A percentile compares a stretch with the other conserved stretches of the same genome.
These are phyloP conservation scores for Coniella lustricola DNA, from an alignment of 2,329 filamentous ascomycete species.

Conservation along the genomic window DNA sequence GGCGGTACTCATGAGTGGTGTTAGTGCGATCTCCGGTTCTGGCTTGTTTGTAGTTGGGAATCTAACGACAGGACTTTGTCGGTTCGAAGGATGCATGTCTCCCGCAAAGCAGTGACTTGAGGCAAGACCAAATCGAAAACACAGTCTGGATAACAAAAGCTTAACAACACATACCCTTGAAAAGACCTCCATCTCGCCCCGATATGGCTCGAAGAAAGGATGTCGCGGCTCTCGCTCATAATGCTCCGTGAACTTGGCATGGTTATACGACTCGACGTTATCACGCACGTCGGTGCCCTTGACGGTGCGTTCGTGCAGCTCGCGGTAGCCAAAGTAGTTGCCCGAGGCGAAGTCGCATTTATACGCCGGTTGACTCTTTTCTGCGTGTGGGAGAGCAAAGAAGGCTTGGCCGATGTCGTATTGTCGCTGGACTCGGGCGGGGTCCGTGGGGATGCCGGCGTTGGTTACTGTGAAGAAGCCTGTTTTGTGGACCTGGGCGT, in stretches of 20 bases:
- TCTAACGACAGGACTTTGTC: no score
- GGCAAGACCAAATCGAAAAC: constrained; percentile 17
- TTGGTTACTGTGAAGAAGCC: constrained; percentile 51
- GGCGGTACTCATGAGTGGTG: constrained; percentile 22
- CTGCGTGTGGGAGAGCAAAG: constrained; percentile 40
- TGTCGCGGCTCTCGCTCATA: constrained; percentile 30
- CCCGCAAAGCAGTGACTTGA: no score
- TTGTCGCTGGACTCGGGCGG: constrained; percentile 41
- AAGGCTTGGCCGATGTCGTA: constrained; percentile 48
- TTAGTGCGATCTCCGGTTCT: no score
- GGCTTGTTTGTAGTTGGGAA: no score
- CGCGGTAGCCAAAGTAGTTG: constrained; percentile 36
- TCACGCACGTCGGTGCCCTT: constrained; percentile 28
- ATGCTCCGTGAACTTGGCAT: constrained; percentile 41
- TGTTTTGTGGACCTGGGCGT: constrained; percentile 24
- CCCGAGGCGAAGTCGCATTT: constrained; percentile 35
- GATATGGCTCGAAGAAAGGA: constrained; percentile 31
- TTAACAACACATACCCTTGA: constrained; percentile 30
- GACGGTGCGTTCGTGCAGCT: constrained; percentile 28
- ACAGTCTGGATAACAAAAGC: constrained; percentile 36
- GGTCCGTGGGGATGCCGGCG: constrained; percentile 45
- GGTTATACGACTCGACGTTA: constrained; percentile 48
- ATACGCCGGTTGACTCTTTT: constrained; percentile 40
- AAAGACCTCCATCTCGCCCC: constrained; percentile 43
- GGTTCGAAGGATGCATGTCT: no score